A percentile compares a stretch with the other conserved stretches of the same genome.
Evolutionary conservation across 352 stramenopile species (phyloP).

Genomic region (Aphanomyces stellatus): DNA sequence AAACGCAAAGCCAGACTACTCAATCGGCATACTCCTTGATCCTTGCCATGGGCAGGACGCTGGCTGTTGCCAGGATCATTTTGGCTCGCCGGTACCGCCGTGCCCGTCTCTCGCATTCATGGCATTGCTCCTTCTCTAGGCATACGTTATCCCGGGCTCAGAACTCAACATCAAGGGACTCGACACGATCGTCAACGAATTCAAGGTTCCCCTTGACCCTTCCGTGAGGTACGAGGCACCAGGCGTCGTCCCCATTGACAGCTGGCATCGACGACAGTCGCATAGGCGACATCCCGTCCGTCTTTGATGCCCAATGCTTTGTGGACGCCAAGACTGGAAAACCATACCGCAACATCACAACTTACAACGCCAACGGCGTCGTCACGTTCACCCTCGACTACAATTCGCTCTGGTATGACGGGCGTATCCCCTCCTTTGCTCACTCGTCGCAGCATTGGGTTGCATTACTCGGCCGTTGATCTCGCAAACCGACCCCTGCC

Average conservation of each 20-base stretch:
- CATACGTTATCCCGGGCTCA: slow-evolving; percentile 27
- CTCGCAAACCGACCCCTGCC: slow-evolving; percentile 25
- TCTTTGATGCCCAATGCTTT: slow-evolving; percentile 67
- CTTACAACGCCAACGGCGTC: background rate
- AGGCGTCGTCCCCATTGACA: too few relatives aligned
- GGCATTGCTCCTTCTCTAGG: slow-evolving; percentile 23
- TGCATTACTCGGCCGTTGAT: background rate
- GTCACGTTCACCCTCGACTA: slow-evolving; percentile 13
- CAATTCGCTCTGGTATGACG: background rate
- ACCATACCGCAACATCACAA: slow-evolving; percentile 1
- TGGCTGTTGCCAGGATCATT: slow-evolving; percentile 73
- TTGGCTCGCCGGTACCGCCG: slow-evolving; percentile 52
- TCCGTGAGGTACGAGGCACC: too few relatives aligned
- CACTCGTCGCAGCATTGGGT: background rate
- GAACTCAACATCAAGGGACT: slow-evolving; percentile 26
- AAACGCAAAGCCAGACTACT: slow-evolving; percentile 46
- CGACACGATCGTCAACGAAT: slow-evolving; percentile 60
- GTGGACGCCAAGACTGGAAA: slow-evolving; percentile 32
- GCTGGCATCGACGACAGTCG: slow-evolving; percentile 29
- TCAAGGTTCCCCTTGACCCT: slow-evolving; percentile 38
- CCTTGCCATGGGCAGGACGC: slow-evolving; percentile 45
- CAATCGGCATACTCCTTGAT: slow-evolving; percentile 75
- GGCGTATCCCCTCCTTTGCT: background rate
- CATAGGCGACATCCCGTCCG: slow-evolving; percentile 53
- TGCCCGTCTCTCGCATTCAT: background rate